A percentile compares a stretch with the other conserved stretches of the same genome.
Evolutionary conservation across 768 basidiomycete species (phyloP).

Genomic region (Hygrocybe coccinea): DNA sequence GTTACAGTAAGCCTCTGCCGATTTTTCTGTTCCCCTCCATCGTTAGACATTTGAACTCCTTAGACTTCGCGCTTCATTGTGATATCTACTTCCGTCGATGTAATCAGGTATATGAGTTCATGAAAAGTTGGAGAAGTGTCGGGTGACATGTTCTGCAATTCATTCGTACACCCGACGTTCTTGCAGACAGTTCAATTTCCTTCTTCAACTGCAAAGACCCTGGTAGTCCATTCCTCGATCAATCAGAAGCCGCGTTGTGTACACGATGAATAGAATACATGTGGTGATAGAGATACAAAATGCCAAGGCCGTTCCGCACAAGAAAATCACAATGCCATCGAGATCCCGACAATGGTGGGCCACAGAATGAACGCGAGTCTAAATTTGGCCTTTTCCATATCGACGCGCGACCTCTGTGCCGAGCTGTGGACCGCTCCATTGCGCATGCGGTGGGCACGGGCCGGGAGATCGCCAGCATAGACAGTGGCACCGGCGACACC

Average conservation of each 20-base stretch:
- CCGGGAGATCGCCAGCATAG: slow-evolving; percentile 4
- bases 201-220: too few species aligned
- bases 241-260: neutral
- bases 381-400: slow-evolving; percentile 40
- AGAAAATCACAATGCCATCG: slow-evolving; percentile 44
- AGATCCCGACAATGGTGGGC: slow-evolving; percentile 52
- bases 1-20: too few species aligned
- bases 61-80: too few species aligned
- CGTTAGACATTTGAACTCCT: too few species aligned
- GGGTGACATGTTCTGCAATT: neutral
- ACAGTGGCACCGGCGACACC: slow-evolving; percentile 8
- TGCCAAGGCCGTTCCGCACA: neutral
- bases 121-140: too few species aligned
- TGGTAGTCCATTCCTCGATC: too few species aligned
- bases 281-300: neutral
- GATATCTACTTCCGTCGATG: too few species aligned
- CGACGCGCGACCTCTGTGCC: slow-evolving; percentile 22
- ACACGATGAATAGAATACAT: neutral
- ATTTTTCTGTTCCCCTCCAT: too few species aligned
- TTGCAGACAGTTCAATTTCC: too few species aligned
- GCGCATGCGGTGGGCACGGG: slow-evolving; percentile 3
- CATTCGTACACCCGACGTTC: too few species aligned
- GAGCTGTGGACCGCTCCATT: slow-evolving; percentile 10
- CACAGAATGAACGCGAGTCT: slow-evolving; percentile 49
- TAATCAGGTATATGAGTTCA: too few species aligned